These are phyloP conservation scores for Phytophthora uliginosa DNA, from an alignment of 352 stramenopile genomes.

Conservation along the genomic window DNA sequence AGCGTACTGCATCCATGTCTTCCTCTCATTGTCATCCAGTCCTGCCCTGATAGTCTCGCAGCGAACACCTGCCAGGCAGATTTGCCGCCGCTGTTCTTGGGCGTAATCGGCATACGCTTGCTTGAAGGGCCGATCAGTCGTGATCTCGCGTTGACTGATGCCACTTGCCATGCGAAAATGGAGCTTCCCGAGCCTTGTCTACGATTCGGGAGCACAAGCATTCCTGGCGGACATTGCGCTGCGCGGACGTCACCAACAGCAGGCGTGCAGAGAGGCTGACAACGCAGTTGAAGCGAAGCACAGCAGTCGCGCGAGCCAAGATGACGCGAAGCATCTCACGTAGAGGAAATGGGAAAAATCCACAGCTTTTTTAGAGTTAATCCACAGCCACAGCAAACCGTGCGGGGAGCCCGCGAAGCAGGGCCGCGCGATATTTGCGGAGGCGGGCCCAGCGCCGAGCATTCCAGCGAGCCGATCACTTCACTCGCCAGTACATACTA, in stretches of 20 bases:
- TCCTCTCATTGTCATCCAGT: background rate
- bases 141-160: conserved; percentile 19
- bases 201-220: conserved; percentile 17
- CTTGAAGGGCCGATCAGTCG: background rate
- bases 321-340: background rate
- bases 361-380: too few relatives aligned
- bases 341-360: too few relatives aligned
- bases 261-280: conserved; percentile 7
- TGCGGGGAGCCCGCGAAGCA: too few relatives aligned
- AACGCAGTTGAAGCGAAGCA: conserved; percentile 9
- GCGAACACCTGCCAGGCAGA: conserved; percentile 1
- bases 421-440: too few relatives aligned
- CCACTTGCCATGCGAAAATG: conserved; percentile 23
- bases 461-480: too few relatives aligned
- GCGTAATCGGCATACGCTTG: conserved; percentile 18
- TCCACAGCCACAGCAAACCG: too few relatives aligned
- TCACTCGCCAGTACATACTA: too few relatives aligned
- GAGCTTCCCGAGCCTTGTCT: conserved; percentile 9
- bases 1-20: too few relatives aligned
- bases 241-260: conserved; percentile 16
- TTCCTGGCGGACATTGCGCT: conserved; percentile 3
- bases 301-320: background rate
- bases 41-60: conserved; percentile 18
- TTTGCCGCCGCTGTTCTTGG: conserved; percentile 6
- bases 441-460: too few relatives aligned